phyloP scores from a whole-genome alignment of 805 yeast species.

The Groenewaldozyma tartarivorans region DNA sequence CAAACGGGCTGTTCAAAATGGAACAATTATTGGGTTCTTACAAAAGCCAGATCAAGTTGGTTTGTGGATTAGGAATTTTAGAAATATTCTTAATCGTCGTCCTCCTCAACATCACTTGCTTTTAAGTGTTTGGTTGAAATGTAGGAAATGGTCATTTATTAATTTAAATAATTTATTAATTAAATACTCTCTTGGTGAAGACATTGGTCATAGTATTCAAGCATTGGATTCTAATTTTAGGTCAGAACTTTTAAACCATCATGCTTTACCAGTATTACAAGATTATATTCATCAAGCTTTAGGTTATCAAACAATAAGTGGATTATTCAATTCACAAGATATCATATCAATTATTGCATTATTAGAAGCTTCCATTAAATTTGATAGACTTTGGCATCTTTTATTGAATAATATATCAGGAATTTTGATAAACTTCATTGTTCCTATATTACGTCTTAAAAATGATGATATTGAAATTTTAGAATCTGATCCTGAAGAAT shows the following conservation, averaged over 20 bases:
- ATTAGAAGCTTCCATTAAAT: slow-evolving; percentile 5
- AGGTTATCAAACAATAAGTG: neutral
- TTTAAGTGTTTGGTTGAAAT: slow-evolving; percentile 43
- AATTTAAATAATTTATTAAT: slow-evolving; percentile 21
- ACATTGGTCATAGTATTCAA: too few species aligned
- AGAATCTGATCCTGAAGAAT: slow-evolving; percentile 81
- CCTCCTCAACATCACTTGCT: slow-evolving; percentile 25
- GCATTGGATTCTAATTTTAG: neutral
- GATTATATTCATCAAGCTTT: slow-evolving; percentile 5
- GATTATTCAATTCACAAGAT: neutral
- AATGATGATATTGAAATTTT: slow-evolving; percentile 59
- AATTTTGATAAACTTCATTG: slow-evolving; percentile 6
- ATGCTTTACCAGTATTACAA: slow-evolving; percentile 5
- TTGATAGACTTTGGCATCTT: slow-evolving; percentile 9
- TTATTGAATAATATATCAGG: slow-evolving; percentile 5
- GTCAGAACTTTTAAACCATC: slow-evolving; percentile 2
- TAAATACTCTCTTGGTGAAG: slow-evolving; percentile 5
- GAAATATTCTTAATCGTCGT: slow-evolving; percentile 49
- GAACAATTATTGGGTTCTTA: slow-evolving; percentile 55
- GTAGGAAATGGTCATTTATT: slow-evolving; percentile 82
- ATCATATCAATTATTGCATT: slow-evolving; percentile 5
- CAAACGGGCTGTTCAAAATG: slow-evolving; percentile 51
- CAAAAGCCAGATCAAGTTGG: slow-evolving; percentile 43
- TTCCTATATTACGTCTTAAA: slow-evolving; percentile 30
- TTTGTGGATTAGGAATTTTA: slow-evolving; percentile 71